These are phyloP conservation scores for Amanita pallidorosea DNA, from an alignment of 768 basidiomycete species.

Conservation along the genomic window DNA sequence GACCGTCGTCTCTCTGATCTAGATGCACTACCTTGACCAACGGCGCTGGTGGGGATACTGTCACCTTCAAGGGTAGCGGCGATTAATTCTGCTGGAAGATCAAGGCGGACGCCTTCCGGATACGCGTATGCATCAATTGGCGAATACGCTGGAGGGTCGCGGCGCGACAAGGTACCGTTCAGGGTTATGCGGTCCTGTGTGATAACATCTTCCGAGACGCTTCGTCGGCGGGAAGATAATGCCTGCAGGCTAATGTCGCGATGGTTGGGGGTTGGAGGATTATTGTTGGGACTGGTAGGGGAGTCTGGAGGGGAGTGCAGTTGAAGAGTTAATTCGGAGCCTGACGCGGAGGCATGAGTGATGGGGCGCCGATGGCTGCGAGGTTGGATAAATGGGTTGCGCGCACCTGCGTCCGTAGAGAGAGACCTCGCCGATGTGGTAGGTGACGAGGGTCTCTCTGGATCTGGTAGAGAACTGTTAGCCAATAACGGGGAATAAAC, in stretches of 20 bases:
- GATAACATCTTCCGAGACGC: conserved; percentile 14
- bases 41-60: conserved; percentile 44
- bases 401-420: conserved; percentile 72
- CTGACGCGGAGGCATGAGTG: conserved; percentile 59
- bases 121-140: conserved; percentile 81
- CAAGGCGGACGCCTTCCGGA: conserved; percentile 84
- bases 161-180: conserved; percentile 28
- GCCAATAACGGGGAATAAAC: conserved; percentile 17
- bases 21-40: conserved; percentile 38
- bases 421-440: conserved; percentile 43
- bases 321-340: conserved; percentile 57
- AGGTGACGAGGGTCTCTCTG: conserved; percentile 25
- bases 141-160: conserved; percentile 80
- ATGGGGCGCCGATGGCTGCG: conserved; percentile 54
- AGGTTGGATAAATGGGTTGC: conserved; percentile 69
- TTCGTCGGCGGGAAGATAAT: conserved; percentile 30
- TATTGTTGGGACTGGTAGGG: conserved; percentile 57
- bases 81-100: conserved; percentile 88
- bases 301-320: conserved; percentile 76
- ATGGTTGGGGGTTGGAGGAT: conserved; percentile 78
- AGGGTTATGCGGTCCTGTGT: not conserved
- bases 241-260: conserved; percentile 78
- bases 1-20: conserved; percentile 49
- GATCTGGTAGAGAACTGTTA: conserved; percentile 10
- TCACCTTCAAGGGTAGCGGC: conserved; percentile 78